A percentile compares a stretch with the other conserved stretches of the same genome.
Evolutionary conservation across 768 basidiomycete genomes (phyloP).

Genomic region (Sporobolomyces phaffii): DNA sequence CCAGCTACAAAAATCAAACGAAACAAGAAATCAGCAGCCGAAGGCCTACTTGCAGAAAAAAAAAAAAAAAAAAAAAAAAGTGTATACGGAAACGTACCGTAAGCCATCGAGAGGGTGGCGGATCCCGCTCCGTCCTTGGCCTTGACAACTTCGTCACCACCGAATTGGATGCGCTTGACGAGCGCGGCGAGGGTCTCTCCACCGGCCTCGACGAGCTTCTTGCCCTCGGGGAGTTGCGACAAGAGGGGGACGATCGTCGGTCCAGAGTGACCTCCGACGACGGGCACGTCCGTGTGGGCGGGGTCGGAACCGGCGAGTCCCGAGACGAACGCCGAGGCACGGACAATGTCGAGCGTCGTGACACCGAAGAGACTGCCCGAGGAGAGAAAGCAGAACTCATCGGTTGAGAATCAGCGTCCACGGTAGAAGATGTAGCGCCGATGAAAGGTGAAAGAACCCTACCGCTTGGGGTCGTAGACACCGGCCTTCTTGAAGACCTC

Average conservation of each 20-base stretch:
- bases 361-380: slow-evolving; percentile 73
- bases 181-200: slow-evolving; percentile 71
- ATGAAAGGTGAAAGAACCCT: background rate
- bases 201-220: slow-evolving; percentile 54
- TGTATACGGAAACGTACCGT: slow-evolving; percentile 44
- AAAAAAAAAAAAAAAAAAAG: background rate
- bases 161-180: slow-evolving; percentile 90
- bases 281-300: slow-evolving; percentile 64
- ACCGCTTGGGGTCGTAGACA: slow-evolving; percentile 74
- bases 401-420: slow-evolving; percentile 24
- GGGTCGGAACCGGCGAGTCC: slow-evolving; percentile 63
- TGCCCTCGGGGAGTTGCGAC: slow-evolving; percentile 68
- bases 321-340: slow-evolving; percentile 82
- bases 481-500: slow-evolving; percentile 83
- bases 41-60: too few relatives aligned
- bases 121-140: slow-evolving; percentile 84
- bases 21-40: too few relatives aligned
- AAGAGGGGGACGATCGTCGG: slow-evolving; percentile 96
- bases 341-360: slow-evolving; percentile 96
- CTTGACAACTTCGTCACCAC: slow-evolving; percentile 97
- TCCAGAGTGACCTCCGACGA: slow-evolving; percentile 92
- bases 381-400: slow-evolving; percentile 20
- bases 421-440: background rate
- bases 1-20: slow-evolving; percentile 51
- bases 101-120: slow-evolving; percentile 72